A percentile compares a stretch with the other conserved stretches of the same genome.
Evolutionary conservation across 192 early-diverging fungal species (phyloP).

Genomic region (Linnemannia exigua): DNA sequence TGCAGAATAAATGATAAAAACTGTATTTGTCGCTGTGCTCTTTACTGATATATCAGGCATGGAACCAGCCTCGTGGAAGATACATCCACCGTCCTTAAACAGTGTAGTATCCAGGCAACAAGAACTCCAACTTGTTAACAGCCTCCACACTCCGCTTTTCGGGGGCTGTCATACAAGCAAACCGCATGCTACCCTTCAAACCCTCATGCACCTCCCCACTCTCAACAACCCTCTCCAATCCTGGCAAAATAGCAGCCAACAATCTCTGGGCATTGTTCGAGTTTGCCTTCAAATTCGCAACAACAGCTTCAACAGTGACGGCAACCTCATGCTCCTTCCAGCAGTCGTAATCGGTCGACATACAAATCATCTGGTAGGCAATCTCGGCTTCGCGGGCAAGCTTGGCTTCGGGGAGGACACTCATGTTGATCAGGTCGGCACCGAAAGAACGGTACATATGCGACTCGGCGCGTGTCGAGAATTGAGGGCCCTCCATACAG

Average conservation of each 20-base stretch:
- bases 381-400: slow-evolving; percentile 98
- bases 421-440: slow-evolving; percentile 98
- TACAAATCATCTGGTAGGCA: slow-evolving; percentile 98
- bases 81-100: slow-evolving; percentile 8
- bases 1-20: neutral
- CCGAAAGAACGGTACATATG: slow-evolving; percentile 96
- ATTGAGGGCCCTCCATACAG: slow-evolving; percentile 99
- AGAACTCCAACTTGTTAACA: slow-evolving; percentile 83
- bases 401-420: slow-evolving; percentile 95
- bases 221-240: slow-evolving; percentile 72
- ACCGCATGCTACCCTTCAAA: slow-evolving; percentile 87
- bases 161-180: slow-evolving; percentile 85
- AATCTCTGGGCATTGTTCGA: slow-evolving; percentile 85
- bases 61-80: neutral
- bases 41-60: no score
- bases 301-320: slow-evolving; percentile 89
- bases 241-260: slow-evolving; percentile 83
- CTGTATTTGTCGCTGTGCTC: neutral
- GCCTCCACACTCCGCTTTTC: slow-evolving; percentile 80
- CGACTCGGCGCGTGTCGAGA: slow-evolving; percentile 98
- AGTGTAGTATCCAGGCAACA: slow-evolving; percentile 85
- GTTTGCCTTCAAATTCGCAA: slow-evolving; percentile 92
- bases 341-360: slow-evolving; percentile 99
- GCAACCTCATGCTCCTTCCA: slow-evolving; percentile 85
- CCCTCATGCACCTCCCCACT: slow-evolving; percentile 68